Base-by-base conservation (phyloP, 805 yeast species). In the Candida xyloterini region DNA sequence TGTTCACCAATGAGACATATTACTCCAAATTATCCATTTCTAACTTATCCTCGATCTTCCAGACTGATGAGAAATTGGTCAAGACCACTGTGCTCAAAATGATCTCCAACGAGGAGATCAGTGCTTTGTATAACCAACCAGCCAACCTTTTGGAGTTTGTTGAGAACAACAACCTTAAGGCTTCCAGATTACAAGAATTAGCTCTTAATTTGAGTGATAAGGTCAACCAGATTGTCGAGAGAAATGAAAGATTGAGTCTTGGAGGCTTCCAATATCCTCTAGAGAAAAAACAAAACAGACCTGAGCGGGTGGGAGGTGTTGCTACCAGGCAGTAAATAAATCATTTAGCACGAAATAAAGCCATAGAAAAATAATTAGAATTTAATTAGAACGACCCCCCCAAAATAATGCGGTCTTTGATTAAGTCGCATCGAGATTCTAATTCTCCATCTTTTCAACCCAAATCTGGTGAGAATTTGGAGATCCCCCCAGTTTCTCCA, bases 141-240 rank as follows among this genome's bases (percentile, higher is more conserved):
- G 73, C 81, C 24, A 66, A 73, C 52, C 72, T 77, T 40, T 63
- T 90, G 47, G 76, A 77, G 55, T 84, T 90, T 63, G 72, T 79
- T 41, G 79, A 78, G 53, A 90, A 85, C 50, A 85, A 79, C 38
- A 46, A 49, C 38, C 44, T 38, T 35, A 95, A 85, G 60, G 76
- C 88, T 52, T 74, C 93, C 45, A 83, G 79, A 59, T 74, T 91
- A 64, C 96, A 91, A 72, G 88, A 84, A 61, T 74, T 91, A 57
- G 95, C 96, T 15, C 70, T 88, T 47, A 78, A 82, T 32, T 73
- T 93, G 67, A 84, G 87, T 47, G 96, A 88, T 46, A 84, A 83
- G 72, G 82, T 85, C 37, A 75, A 74, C 42, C 79, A 81, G 55
- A 73, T 88, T 51, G 76, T 84, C 40, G 96, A 88, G 63, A 79